Percentiles rank a stretch among this genome's conserved stretches.
Conservation (phyloP, 306 rosid genomes). For the Trifolium subterraneum region DNA sequence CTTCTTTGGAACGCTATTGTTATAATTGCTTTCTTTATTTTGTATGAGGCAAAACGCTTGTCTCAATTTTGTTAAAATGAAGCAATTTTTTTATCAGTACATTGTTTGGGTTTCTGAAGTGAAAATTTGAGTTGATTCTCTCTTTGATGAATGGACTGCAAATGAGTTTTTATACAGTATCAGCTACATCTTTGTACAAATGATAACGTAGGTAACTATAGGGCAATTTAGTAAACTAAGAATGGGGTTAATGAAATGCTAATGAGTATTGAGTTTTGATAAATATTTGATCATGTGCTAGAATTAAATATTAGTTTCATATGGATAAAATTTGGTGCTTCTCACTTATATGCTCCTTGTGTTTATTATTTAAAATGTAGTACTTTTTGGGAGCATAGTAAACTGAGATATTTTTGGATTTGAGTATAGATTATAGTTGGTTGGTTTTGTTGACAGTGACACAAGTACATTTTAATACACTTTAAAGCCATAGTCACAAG, state of each 20-base stretch:
- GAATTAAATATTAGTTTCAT: neutral
- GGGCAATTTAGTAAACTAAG: neutral
- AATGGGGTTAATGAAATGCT: neutral
- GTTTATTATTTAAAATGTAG: neutral
- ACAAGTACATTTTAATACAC: neutral
- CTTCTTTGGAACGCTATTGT: neutral
- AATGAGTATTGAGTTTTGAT: no score
- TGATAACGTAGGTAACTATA: neutral
- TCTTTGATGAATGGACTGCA: neutral
- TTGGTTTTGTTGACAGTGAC: neutral
- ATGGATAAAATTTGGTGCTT: neutral
- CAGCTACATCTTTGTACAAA: neutral
- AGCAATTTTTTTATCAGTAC: no score
- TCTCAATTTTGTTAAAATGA: no score
- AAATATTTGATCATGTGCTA: neutral
- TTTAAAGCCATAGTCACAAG: no score
- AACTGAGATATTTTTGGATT: neutral
- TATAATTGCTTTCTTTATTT: neutral
- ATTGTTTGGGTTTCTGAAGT: no score
- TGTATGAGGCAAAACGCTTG: no score
- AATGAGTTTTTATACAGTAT: neutral
- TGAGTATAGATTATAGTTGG: neutral
- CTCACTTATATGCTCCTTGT: neutral
- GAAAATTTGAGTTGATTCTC: neutral
- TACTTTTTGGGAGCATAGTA: neutral